Evolutionary conservation across 1,139 yeast genomes (phyloP).

Genomic region (Suhomyces panamericanus): DNA sequence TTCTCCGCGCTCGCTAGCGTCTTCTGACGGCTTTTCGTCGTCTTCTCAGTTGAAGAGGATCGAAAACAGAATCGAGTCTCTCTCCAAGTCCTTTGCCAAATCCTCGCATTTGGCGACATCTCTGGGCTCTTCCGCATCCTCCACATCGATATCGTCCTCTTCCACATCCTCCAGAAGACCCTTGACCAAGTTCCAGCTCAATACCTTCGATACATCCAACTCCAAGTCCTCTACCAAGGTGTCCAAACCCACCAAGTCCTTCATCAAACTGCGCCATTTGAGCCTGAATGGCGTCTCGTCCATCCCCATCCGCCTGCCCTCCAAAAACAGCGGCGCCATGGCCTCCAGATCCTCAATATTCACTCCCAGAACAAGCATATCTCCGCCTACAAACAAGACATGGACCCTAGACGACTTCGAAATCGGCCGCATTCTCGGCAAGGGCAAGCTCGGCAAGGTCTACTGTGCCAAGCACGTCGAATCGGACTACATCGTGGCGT

Average conservation of each 20-base stretch:
- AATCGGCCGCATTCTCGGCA: slow-evolving; percentile 84
- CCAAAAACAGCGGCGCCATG: neutral
- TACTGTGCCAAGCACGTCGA: slow-evolving; percentile 79
- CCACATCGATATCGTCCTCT: neutral
- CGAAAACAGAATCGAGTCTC: slow-evolving; percentile 18
- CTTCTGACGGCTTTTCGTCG: neutral
- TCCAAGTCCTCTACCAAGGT: slow-evolving; percentile 1
- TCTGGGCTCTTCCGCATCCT: slow-evolving; percentile 6
- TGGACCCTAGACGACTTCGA: slow-evolving; percentile 65
- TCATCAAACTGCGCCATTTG: slow-evolving; percentile 9
- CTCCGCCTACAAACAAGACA: slow-evolving; percentile 5
- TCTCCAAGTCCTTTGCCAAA: slow-evolving; percentile 12
- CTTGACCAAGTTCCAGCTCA: slow-evolving; percentile 19
- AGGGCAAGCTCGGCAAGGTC: slow-evolving; percentile 91
- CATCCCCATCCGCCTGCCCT: slow-evolving; percentile 11
- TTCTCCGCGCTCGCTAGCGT: neutral
- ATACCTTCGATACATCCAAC: slow-evolving; percentile 18
- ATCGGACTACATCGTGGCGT: slow-evolving; percentile 81
- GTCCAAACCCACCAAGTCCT: slow-evolving; percentile 8
- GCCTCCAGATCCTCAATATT: neutral
- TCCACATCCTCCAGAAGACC: slow-evolving; percentile 16
- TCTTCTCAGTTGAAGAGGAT: slow-evolving; percentile 16
- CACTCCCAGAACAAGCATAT: neutral
- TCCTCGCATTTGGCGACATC: slow-evolving; percentile 8
- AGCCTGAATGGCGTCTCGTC: neutral